Evolutionary conservation across 2,329 filamentous ascomycete species (phyloP).

Genomic region (Apiospora saccharicola): DNA sequence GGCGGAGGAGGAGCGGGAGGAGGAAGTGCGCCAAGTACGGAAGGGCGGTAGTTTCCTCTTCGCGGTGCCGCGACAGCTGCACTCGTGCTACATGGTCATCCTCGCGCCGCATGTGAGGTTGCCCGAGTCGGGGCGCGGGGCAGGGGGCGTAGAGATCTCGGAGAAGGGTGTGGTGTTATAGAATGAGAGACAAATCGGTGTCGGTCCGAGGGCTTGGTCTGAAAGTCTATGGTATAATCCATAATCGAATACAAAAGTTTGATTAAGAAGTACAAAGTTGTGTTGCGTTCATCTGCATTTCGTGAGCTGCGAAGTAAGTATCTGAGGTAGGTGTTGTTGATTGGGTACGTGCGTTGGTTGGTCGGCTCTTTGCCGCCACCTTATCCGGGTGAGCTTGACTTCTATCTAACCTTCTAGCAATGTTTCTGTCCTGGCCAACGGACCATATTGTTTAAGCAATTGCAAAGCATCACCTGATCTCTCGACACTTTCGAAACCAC

Average conservation of each 20-base stretch:
- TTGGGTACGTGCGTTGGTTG: neutral
- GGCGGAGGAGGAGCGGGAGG: neutral
- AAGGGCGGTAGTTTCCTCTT: conserved; percentile 26
- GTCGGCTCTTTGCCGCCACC: neutral
- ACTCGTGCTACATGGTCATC: conserved; percentile 26
- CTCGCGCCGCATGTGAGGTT: conserved; percentile 26
- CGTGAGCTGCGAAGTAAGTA: neutral
- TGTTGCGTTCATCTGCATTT: neutral
- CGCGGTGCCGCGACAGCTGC: conserved; percentile 28
- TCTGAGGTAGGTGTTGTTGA: too few species aligned
- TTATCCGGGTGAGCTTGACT: neutral
- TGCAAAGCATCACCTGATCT: neutral
- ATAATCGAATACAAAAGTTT: neutral
- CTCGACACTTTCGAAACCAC: too few species aligned
- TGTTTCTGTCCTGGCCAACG: neutral
- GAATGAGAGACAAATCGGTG: neutral
- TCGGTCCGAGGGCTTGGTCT: neutral
- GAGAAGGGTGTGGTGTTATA: conserved; percentile 5
- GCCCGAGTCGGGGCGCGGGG: neutral
- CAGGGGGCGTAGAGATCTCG: neutral
- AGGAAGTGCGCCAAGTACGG: neutral
- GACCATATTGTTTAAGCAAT: neutral
- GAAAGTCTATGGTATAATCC: neutral
- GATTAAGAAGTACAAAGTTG: neutral
- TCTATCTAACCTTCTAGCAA: neutral